A percentile compares a stretch with the other conserved stretches of the same genome.
Evolutionary conservation across 371 early-diverging fungal genomes (phyloP).

Genomic region (Syncephalastrum monosporum): DNA sequence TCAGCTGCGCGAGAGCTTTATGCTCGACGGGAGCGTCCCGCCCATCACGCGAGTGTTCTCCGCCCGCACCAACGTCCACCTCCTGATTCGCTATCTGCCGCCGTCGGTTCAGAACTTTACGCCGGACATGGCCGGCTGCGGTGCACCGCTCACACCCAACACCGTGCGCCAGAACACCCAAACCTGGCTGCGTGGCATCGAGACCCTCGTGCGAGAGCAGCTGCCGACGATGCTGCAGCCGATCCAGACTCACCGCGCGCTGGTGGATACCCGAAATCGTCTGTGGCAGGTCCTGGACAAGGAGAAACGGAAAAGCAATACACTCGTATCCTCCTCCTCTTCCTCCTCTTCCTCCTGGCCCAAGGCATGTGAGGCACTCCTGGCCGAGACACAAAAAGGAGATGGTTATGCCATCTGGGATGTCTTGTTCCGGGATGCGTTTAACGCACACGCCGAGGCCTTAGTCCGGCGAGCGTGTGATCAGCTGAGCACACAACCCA

Average conservation of each 20-base stretch:
- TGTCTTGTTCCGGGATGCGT: constrained; percentile 31
- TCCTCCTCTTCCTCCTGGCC: no score
- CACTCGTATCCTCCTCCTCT: no score
- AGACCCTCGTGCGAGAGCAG: constrained; percentile 20
- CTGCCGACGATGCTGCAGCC: constrained; percentile 30
- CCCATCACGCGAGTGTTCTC: constrained; percentile 56
- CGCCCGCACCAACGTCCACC: constrained; percentile 56
- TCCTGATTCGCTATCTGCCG: constrained; percentile 58
- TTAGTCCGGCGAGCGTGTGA: constrained; percentile 31
- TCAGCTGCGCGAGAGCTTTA: constrained; percentile 29
- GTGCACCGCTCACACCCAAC: constrained; percentile 15
- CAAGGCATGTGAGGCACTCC: no score
- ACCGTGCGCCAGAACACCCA: constrained; percentile 22
- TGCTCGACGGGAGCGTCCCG: constrained; percentile 21
- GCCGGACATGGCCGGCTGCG: constrained; percentile 36
- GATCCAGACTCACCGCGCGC: constrained; percentile 27
- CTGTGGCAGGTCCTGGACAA: constrained; percentile 36
- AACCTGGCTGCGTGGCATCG: constrained; percentile 36
- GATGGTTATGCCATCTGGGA: constrained; percentile 41
- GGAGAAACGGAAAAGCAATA: constrained; percentile 20
- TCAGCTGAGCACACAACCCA: constrained; percentile 35
- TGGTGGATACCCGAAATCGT: constrained; percentile 32
- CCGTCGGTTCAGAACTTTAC: constrained; percentile 50
- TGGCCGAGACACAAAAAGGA: no score
- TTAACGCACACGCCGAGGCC: constrained; percentile 32